These are phyloP conservation scores for Coemansia biformis DNA, from an alignment of 192 early-diverging fungal genomes.

Conservation along the genomic window DNA sequence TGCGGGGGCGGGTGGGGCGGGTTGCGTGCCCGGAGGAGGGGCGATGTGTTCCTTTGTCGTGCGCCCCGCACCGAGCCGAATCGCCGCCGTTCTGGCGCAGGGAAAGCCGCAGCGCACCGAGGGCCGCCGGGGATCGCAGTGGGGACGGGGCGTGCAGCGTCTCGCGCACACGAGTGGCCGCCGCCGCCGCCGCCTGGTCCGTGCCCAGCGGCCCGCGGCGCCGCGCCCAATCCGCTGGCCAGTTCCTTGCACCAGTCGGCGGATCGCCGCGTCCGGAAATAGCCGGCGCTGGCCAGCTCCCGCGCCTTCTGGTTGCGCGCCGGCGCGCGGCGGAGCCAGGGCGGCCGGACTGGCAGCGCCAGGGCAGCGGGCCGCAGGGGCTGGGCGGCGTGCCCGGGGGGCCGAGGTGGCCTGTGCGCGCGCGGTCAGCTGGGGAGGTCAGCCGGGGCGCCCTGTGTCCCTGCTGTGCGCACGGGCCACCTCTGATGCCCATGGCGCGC, in stretches of 20 bases:
- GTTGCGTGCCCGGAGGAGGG: neutral
- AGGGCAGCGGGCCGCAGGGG: too few relatives aligned
- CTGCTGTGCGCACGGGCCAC: conserved; percentile 3
- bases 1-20: neutral
- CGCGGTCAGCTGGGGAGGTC: too few relatives aligned
- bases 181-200: conserved; percentile 6
- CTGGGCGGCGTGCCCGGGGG: too few relatives aligned
- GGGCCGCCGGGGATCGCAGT: too few relatives aligned
- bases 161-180: neutral
- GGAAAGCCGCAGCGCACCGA: conserved; percentile 15
- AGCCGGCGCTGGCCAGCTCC: too few relatives aligned
- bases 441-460: neutral
- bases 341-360: too few relatives aligned
- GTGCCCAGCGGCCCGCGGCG: too few relatives aligned
- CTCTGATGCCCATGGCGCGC: neutral
- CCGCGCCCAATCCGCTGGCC: too few relatives aligned
- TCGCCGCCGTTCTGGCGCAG: conserved; percentile 13
- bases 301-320: too few relatives aligned
- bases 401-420: too few relatives aligned
- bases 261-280: neutral
- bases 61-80: conserved; percentile 6
- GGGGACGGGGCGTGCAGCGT: neutral
- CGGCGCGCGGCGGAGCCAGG: too few relatives aligned
- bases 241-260: too few relatives aligned
- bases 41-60: conserved; percentile 1